These are phyloP conservation scores for Daedaleopsis nitida DNA, from an alignment of 768 basidiomycete species.

Conservation along the genomic window DNA sequence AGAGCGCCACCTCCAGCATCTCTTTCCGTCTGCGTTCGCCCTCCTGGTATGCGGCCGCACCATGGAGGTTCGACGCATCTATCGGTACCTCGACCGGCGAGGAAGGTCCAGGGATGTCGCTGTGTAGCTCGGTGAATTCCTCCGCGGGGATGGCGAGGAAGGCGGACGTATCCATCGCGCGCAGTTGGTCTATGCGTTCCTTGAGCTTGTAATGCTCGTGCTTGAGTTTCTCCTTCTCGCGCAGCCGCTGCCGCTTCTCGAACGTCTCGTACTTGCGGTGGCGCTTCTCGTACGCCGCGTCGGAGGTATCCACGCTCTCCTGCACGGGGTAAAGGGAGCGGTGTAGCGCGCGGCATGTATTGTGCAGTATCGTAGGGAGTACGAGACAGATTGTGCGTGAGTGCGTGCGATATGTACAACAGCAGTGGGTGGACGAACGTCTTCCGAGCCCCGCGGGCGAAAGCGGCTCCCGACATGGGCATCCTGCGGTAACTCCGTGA, in stretches of 20 bases:
- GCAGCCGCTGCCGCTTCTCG: constrained; percentile 81
- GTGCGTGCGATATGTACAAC: constrained; percentile 10
- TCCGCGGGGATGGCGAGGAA: constrained; percentile 66
- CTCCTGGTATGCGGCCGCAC: constrained; percentile 44
- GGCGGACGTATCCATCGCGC: constrained; percentile 67
- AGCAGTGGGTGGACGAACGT: constrained; percentile 51
- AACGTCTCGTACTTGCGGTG: constrained; percentile 87
- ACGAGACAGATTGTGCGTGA: constrained; percentile 6
- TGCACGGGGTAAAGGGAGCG: constrained; percentile 26
- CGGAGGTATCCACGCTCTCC: constrained; percentile 69
- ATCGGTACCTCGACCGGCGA: constrained; percentile 22
- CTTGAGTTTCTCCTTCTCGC: constrained; percentile 91
- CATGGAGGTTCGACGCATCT: constrained; percentile 32
- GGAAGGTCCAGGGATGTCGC: constrained; percentile 1
- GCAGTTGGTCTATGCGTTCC: constrained; percentile 84
- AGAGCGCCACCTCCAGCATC: constrained; percentile 70
- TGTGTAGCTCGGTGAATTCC: constrained; percentile 43
- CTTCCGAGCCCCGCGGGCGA: constrained; percentile 66
- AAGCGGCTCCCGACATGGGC: constrained; percentile 68
- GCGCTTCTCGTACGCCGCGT: constrained; percentile 77
- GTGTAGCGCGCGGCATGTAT: constrained; percentile 6
- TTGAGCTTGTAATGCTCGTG: constrained; percentile 92
- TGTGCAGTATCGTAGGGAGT: constrained; percentile 6
- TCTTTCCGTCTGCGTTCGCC: constrained; percentile 74
- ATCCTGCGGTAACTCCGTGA: constrained; percentile 46